Evolutionary conservation across 2,329 filamentous ascomycete genomes (phyloP), one percentile per base, ranked within the genome.

Genomic region (Thelonectria discophora): DNA sequence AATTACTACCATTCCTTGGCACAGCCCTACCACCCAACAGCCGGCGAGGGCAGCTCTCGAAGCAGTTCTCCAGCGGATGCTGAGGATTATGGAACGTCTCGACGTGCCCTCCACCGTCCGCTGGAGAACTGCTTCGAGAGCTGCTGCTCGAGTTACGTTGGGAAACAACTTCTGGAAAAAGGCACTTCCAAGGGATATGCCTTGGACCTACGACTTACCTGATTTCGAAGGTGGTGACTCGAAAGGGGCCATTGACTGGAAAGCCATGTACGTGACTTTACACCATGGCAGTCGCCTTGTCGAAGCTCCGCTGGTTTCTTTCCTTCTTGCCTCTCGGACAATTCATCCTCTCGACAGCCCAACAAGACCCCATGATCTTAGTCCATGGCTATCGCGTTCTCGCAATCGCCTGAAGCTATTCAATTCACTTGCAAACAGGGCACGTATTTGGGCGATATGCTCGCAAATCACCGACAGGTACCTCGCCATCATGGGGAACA

Each of bases 131-230:
- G 39, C 50, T 9, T 53, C 39, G 5, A 53, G 39, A 20, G 20
- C 39, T 13, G 50, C 18, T 5, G 50, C 50, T 21, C 18, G 37
- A n/a, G 32, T 53, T 32, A 39, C 10, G 13, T 15, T 53, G 37
- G 20, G 12, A n/a, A 52, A 52, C 17, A 4, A 13, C 7, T 52
- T 52, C 37, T 52, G 50, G 50, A 52, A 52, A 9, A 32, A 3
- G 21, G 17, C 24, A 8, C 15, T 30, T 12, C 10, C 18, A 13
- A 43, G 27, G 6, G 34, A 52, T 24, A 30, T 52, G 50, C 50
- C 50, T 5, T 52, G 50, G 50, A 12, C 42, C 20, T 52, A 30
- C 21, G 50, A 52, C 10, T n/a, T 42, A 5, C 37, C 20, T 17
- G 13, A n/a, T 3, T 17, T 52, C 12, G 15, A 30, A 37, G 34